A percentile compares a stretch with the other conserved stretches of the same genome.
Conservation (phyloP, 2,329 filamentous ascomycete genomes). For the Metarhizium guizhouense region DNA sequence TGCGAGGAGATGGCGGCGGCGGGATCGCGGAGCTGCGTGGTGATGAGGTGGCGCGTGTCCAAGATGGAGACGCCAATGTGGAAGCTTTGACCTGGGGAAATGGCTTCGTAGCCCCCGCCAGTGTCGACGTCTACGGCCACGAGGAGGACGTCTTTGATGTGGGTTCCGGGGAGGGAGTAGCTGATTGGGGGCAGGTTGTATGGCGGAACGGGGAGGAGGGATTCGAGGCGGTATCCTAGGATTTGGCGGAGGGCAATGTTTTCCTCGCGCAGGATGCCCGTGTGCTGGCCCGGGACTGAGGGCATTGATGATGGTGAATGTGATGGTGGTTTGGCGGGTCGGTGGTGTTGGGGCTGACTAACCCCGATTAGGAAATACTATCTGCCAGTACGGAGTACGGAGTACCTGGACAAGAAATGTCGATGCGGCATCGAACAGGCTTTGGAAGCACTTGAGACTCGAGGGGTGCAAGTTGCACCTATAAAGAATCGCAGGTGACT, state of each 20-base stretch:
- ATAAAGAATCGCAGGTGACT: too few species aligned
- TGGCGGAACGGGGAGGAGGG: not conserved
- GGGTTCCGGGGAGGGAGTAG: slow-evolving; percentile 4
- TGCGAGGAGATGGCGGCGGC: slow-evolving; percentile 8
- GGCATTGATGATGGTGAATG: not conserved
- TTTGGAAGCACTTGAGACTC: too few species aligned
- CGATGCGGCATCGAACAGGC: too few species aligned
- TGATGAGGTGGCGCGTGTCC: slow-evolving; percentile 8
- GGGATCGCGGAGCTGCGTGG: not conserved
- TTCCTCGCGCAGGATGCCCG: slow-evolving; percentile 12
- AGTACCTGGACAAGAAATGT: too few species aligned
- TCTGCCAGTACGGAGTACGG: too few species aligned
- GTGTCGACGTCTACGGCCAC: slow-evolving; percentile 11
- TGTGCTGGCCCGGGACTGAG: not conserved
- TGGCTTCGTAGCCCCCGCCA: slow-evolving; percentile 5
- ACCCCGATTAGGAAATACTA: too few species aligned
- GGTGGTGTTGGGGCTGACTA: too few species aligned
- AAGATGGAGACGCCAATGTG: slow-evolving; percentile 12
- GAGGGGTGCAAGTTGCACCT: too few species aligned
- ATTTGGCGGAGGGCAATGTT: slow-evolving; percentile 11
- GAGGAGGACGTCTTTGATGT: slow-evolving; percentile 8
- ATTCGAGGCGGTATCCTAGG: slow-evolving; percentile 9
- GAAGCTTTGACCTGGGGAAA: slow-evolving; percentile 8
- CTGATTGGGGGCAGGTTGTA: not conserved
- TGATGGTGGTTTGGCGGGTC: too few species aligned